Percentiles rank a stretch among this genome's conserved stretches.
phyloP scores from a whole-genome alignment of 257 asterid genomes.

The Solanum tacnaense region DNA sequence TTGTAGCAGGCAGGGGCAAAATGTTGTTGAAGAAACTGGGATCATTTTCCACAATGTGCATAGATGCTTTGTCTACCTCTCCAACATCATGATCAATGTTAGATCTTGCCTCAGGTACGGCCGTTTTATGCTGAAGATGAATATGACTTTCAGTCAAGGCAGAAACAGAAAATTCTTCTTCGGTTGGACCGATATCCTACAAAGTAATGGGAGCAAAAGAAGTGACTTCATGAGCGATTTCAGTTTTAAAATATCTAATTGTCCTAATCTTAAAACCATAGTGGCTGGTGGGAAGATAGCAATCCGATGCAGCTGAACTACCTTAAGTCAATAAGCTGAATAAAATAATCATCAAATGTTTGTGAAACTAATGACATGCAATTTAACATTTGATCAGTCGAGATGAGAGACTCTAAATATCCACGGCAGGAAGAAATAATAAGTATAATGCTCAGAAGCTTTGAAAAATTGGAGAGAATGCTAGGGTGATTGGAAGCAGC shows the following conservation, averaged over 20 bases:
- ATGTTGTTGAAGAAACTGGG: conserved; percentile 24
- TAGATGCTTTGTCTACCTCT: conserved; percentile 26
- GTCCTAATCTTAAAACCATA: not conserved
- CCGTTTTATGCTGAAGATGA: conserved; percentile 29
- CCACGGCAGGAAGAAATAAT: not conserved
- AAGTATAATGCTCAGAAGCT: not conserved
- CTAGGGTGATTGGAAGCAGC: not conserved
- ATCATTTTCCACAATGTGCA: conserved; percentile 24
- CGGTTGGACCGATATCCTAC: conserved; percentile 39
- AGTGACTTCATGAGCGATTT: not conserved
- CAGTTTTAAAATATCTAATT: not conserved
- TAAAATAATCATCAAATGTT: not conserved
- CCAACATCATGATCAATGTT: conserved; percentile 23
- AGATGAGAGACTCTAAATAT: not conserved
- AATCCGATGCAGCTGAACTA: not conserved
- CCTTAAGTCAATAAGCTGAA: not conserved
- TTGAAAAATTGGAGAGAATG: not conserved
- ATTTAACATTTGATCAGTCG: not conserved
- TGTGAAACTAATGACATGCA: not conserved
- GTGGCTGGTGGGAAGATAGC: not conserved
- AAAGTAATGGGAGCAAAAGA: conserved; percentile 12
- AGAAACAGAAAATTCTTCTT: conserved; percentile 26
- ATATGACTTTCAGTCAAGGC: conserved; percentile 31
- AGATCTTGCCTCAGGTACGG: conserved; percentile 27
- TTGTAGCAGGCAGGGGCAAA: conserved; percentile 32